These are phyloP conservation scores for Chlorencoelia australis DNA, from an alignment of 2,329 filamentous ascomycete genomes.

Conservation along the genomic window DNA sequence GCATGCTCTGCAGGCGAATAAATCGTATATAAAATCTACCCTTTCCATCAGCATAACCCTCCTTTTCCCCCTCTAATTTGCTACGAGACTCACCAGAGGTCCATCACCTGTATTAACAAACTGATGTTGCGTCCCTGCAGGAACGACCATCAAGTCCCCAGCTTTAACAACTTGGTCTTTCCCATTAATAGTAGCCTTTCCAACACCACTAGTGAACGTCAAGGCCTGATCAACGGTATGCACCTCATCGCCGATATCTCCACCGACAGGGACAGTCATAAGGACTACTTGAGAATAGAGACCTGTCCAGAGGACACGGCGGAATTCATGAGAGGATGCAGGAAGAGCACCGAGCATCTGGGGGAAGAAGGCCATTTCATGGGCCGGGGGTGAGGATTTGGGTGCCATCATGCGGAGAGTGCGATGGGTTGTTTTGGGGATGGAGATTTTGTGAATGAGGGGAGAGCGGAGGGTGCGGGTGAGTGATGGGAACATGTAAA, in stretches of 20 bases:
- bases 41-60: neutral
- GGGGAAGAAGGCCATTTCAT: slow-evolving; percentile 53
- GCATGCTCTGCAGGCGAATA: slow-evolving; percentile 55
- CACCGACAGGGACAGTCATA: slow-evolving; percentile 53
- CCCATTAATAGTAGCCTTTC: slow-evolving; percentile 47
- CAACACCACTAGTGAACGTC: slow-evolving; percentile 50
- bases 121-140: slow-evolving; percentile 55
- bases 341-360: slow-evolving; percentile 43
- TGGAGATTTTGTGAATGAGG: neutral
- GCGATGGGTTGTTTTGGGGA: slow-evolving; percentile 1
- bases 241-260: slow-evolving; percentile 58
- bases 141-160: slow-evolving; percentile 42
- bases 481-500: too few species aligned
- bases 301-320: slow-evolving; percentile 52
- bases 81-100: slow-evolving; percentile 32
- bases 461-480: slow-evolving; percentile 2
- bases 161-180: slow-evolving; percentile 39
- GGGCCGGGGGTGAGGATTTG: slow-evolving; percentile 31
- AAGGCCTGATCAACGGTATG: slow-evolving; percentile 56
- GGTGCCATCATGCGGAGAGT: slow-evolving; percentile 16
- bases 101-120: slow-evolving; percentile 51
- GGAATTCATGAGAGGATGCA: slow-evolving; percentile 45
- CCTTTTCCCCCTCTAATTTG: neutral
- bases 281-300: slow-evolving; percentile 53
- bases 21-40: slow-evolving; percentile 46